A percentile compares a stretch with the other conserved stretches of the same genome.
These are phyloP conservation scores for Oryza meridionalis DNA, from an alignment of 176 grass and related monocot species.

Conservation along the genomic window DNA sequence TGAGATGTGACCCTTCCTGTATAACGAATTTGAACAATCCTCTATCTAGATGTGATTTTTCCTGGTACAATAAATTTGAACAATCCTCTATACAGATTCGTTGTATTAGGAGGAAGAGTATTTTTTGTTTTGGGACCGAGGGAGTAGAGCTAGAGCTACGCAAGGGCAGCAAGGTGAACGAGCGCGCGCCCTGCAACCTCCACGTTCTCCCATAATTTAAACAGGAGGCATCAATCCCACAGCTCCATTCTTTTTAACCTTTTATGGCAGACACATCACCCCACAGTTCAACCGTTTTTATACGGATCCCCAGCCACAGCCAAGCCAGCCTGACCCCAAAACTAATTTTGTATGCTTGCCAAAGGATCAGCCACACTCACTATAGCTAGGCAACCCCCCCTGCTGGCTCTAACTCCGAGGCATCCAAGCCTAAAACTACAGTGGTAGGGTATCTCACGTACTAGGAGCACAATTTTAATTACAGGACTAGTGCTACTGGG, in stretches of 20 bases:
- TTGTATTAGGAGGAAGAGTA: no score
- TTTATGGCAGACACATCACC: slow-evolving; percentile 49
- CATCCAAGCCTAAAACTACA: slow-evolving; percentile 2
- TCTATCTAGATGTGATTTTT: no score
- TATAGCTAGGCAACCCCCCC: neutral
- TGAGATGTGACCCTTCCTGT: no score
- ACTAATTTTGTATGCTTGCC: slow-evolving; percentile 53
- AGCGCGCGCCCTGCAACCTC: slow-evolving; percentile 9
- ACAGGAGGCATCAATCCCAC: slow-evolving; percentile 63
- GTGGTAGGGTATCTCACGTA: neutral
- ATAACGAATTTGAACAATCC: no score
- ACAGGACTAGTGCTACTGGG: neutral
- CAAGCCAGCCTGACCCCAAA: neutral
- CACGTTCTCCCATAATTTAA: slow-evolving; percentile 50
- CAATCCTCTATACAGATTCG: no score
- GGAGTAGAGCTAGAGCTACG: no score
- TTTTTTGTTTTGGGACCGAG: no score
- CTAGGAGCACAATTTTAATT: neutral
- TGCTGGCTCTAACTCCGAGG: slow-evolving; percentile 18
- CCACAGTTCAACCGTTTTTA: slow-evolving; percentile 53
- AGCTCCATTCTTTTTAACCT: slow-evolving; percentile 43
- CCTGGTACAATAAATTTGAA: no score
- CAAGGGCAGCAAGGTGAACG: neutral
- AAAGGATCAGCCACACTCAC: slow-evolving; percentile 36
- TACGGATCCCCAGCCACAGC: slow-evolving; percentile 44